phyloP scores from a whole-genome alignment of 2,329 filamentous ascomycete genomes.

The Aspergillus cejpii region DNA sequence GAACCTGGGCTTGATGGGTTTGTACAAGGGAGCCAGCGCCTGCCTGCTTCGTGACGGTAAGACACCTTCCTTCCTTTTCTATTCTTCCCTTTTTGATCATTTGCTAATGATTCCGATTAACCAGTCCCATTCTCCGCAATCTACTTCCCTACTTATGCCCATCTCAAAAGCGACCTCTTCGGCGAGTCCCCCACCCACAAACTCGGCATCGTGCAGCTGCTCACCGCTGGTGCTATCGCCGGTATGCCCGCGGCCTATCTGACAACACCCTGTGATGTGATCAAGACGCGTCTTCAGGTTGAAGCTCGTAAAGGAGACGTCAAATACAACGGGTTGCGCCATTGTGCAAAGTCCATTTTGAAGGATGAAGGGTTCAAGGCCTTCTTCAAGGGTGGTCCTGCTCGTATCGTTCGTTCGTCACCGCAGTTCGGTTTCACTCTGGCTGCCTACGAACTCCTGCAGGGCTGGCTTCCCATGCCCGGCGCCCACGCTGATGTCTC shows the following conservation, averaged over 20 bases:
- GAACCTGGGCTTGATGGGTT: conserved; percentile 84
- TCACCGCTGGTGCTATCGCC: conserved; percentile 89
- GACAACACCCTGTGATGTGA: conserved; percentile 95
- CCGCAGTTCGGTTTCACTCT: conserved; percentile 98
- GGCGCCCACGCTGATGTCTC: conserved; percentile 52
- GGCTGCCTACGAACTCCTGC: conserved; percentile 87
- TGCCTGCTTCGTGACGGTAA: conserved; percentile 77
- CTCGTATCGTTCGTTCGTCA: conserved; percentile 87
- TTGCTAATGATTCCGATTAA: not conserved
- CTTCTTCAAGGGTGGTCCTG: conserved; percentile 97
- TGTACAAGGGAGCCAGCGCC: conserved; percentile 94
- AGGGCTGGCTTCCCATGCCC: conserved; percentile 72
- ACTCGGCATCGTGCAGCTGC: conserved; percentile 80
- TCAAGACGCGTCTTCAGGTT: conserved; percentile 97
- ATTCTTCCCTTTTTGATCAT: not conserved
- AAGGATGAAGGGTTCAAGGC: conserved; percentile 89
- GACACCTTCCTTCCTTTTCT: conserved; percentile 18
- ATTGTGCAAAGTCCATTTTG: conserved; percentile 76
- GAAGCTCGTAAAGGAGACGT: conserved; percentile 94
- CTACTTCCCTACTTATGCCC: conserved; percentile 95
- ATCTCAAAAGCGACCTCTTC: conserved; percentile 89
- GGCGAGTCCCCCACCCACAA: conserved; percentile 83
- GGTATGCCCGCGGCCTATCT: conserved; percentile 90
- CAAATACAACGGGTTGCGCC: conserved; percentile 75
- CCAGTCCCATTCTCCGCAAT: conserved; percentile 91